Base-by-base conservation (phyloP, 2,329 filamentous ascomycete species). In the Trichoderma sp. region DNA sequence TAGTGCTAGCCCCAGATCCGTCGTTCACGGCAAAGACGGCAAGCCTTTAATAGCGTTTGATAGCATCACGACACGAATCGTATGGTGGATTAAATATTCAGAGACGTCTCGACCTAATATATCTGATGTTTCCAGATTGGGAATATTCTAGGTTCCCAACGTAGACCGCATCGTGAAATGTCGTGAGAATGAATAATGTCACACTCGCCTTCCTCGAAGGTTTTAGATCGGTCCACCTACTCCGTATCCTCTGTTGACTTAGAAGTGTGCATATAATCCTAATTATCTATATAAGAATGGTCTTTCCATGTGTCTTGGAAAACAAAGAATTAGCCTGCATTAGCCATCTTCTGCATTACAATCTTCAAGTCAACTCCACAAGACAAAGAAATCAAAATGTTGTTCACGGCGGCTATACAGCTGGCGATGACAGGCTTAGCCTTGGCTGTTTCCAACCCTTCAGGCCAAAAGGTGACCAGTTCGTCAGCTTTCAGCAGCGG, bases 391-490 rank as follows among this genome's bases (percentile, higher is more conserved):
- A 23, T 32, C 23, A 12, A 59, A 30, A 68, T 68, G 53, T 20
- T 59, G 3, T 57, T 68, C 23, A 68, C 6, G 30, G 7, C 57
- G 3, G 12, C 30, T 9, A 20, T 47, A 12, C 53, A 34, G 23
- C 32, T 68, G 34, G 26, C 11, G 2, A 15, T 59, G 39, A 6
- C 50, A 17, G 8, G 26, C 50, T 23, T 59, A 3, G 53, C 53
- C 11, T 28, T 68, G n/a, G 36, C 65, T 15, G 65, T 68, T 17
- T 68, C 65, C n/a, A 68, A 68, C 11, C 65, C 65, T 32, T 47
- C 53, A 7, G 39, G 53, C 23, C 65, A 68, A 30, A 58, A 68
- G 17, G 65, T 68, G 6, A 68, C 65, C 34, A 68, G 32, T 23
- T 58, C 65, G 1, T 36, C 53, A 59, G 65, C 65, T 47, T 68